Evolutionary conservation across 2,329 filamentous ascomycete species (phyloP), one percentile per base, ranked within the genome.

Genomic region (Fusarium sp.): DNA sequence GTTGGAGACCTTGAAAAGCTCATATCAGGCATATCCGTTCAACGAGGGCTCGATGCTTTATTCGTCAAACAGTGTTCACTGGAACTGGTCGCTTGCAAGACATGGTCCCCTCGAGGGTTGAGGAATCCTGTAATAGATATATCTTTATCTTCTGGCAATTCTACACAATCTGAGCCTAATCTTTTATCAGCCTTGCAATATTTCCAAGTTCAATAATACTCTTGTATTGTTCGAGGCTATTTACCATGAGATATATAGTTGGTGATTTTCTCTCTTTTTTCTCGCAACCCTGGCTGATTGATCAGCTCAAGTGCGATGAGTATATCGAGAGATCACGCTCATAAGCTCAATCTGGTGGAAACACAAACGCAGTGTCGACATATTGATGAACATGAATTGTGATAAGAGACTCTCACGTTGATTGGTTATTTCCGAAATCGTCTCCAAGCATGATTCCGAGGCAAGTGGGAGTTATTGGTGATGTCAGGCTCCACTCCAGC

Each of bases 401-500:
- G 29, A 20, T 35, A 31, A 20, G 17, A 6, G 25, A 33, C 38
- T 12, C 25, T 29, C 15, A 13, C 49, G 35, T 39, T 71, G 66
- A 72, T 71, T 71, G 57, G 66, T 9, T n/a, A 17, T 20, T 52
- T 6, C 47, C 17, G n/a, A 50, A 31, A 50, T 50, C 9, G 56
- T 41, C 39, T 38, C 18, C 12, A 46, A 47, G 54, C 45, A 39
- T 61, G 45, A 63, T 41, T 52, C 58, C 42, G 20, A 61, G 68
- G 58, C 50, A 57, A 56, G 22, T 46, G n/a, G 41, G 50, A 56
- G 36, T 53, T 25, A 49, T 35, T 39, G 35, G 71, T 71, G 70
- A 73, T 73, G 70, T 64, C 71, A 71, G 55, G 70, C 55, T 38
- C 70, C 70, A 73, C 70, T 31, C 22, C 15, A 73, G 70, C 70